phyloP scores from a whole-genome alignment of 805 yeast genomes.

The Danielozyma ontarioensis region DNA sequence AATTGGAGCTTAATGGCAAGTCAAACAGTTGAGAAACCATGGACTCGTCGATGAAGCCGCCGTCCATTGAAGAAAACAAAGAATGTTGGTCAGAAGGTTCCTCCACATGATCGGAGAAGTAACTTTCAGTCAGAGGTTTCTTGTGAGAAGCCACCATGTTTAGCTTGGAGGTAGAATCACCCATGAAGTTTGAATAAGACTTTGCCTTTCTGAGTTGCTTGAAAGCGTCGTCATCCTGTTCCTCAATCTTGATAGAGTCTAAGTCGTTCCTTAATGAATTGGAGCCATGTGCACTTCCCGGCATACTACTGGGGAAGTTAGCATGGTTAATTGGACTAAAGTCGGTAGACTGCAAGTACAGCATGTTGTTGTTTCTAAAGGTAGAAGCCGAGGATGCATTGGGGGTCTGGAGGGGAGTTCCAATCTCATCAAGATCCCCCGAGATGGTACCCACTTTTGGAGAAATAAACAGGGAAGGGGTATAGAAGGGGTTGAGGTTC shows the following conservation, averaged over 20 bases:
- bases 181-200: constrained; percentile 17
- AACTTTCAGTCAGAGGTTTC: neutral
- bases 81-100: neutral
- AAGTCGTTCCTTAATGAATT: constrained; percentile 15
- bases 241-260: constrained; percentile 31
- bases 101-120: neutral
- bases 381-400: constrained; percentile 1
- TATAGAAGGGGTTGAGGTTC: constrained; percentile 41
- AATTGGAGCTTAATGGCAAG: neutral
- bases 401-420: constrained; percentile 20
- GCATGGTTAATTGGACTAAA: neutral
- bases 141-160: constrained; percentile 1
- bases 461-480: constrained; percentile 35
- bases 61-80: neutral
- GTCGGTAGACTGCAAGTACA: neutral
- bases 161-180: constrained; percentile 2
- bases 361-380: constrained; percentile 1
- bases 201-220: constrained; percentile 35
- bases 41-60: neutral
- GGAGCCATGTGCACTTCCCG: neutral
- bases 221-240: constrained; percentile 40
- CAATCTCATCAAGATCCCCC: constrained; percentile 14
- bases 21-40: constrained; percentile 2
- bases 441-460: constrained; percentile 29
- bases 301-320: neutral